phyloP scores from a whole-genome alignment of 2,329 filamentous ascomycete genomes.

The Cladorrhinum sp. region DNA sequence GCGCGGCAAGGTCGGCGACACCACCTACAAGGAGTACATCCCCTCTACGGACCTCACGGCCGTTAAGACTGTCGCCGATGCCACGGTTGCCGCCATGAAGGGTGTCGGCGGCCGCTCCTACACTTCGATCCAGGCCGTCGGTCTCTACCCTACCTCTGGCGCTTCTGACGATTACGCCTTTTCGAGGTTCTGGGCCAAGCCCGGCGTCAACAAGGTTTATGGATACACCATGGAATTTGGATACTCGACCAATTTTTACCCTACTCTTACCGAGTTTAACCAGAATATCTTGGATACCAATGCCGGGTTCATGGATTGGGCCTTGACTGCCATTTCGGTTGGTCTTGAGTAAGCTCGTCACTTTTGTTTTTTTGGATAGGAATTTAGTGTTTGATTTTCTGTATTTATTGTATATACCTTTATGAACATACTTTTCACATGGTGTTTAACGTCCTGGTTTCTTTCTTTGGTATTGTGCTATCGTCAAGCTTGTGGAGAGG shows the following conservation, averaged over 20 bases:
- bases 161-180: conserved; percentile 39
- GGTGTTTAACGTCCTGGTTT: too few species aligned
- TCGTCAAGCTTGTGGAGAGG: too few species aligned
- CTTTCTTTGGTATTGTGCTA: too few species aligned
- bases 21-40: conserved; percentile 39
- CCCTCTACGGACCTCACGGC: conserved; percentile 34
- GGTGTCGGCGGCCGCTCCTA: conserved; percentile 37
- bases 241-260: conserved; percentile 39
- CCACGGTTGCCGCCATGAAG: conserved; percentile 35
- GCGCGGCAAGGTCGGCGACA: conserved; percentile 8
- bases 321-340: conserved; percentile 28
- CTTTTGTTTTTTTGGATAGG: neutral
- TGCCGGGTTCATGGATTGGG: conserved; percentile 41
- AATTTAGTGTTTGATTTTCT: neutral
- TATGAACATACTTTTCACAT: too few species aligned
- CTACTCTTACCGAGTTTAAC: conserved; percentile 37
- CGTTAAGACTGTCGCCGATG: conserved; percentile 33
- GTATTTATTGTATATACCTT: neutral
- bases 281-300: conserved; percentile 41
- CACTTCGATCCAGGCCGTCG: conserved; percentile 32
- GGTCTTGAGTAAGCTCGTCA: conserved; percentile 3
- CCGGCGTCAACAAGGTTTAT: conserved; percentile 38
- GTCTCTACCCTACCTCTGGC: conserved; percentile 37
- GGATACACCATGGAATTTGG: conserved; percentile 40
- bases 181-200: conserved; percentile 35